These are phyloP conservation scores for Calonectria henricotiae DNA, from an alignment of 2,329 filamentous ascomycete species.

Conservation along the genomic window DNA sequence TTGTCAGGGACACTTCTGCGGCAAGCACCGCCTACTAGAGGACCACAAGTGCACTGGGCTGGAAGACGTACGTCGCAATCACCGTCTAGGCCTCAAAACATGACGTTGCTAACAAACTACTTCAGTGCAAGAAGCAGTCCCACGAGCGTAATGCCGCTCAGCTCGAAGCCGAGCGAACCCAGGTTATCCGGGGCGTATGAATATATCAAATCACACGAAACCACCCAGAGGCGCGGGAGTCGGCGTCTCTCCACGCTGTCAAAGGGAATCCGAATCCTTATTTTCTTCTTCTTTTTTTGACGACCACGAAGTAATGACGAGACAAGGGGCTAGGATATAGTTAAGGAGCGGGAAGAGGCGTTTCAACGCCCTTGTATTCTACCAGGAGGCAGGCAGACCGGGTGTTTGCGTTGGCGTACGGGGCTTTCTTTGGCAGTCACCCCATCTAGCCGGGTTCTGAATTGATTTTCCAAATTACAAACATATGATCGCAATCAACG, in stretches of 20 bases:
- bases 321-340: slow-evolving; percentile 41
- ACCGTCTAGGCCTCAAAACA: no score
- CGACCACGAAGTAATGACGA: slow-evolving; percentile 52
- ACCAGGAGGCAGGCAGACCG: slow-evolving; percentile 31
- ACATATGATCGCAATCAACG: neutral
- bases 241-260: slow-evolving; percentile 45
- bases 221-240: slow-evolving; percentile 33
- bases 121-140: slow-evolving; percentile 93
- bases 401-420: slow-evolving; percentile 50
- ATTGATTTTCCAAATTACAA: slow-evolving; percentile 41
- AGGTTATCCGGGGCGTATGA: slow-evolving; percentile 93
- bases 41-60: slow-evolving; percentile 94
- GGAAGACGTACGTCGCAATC: slow-evolving; percentile 79
- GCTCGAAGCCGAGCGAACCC: slow-evolving; percentile 92
- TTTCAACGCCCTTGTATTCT: slow-evolving; percentile 49
- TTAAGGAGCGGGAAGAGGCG: slow-evolving; percentile 45
- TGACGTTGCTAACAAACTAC: slow-evolving; percentile 28
- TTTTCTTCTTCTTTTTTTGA: slow-evolving; percentile 41
- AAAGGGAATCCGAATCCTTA: slow-evolving; percentile 2
- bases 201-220: neutral
- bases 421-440: slow-evolving; percentile 46
- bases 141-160: slow-evolving; percentile 95
- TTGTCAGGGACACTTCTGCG: slow-evolving; percentile 94
- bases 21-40: slow-evolving; percentile 93
- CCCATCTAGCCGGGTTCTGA: slow-evolving; percentile 45